A percentile compares a stretch with the other conserved stretches of the same genome.
phyloP scores from a whole-genome alignment of 192 early-diverging fungal genomes.

The Entomortierella chlamydospora region DNA sequence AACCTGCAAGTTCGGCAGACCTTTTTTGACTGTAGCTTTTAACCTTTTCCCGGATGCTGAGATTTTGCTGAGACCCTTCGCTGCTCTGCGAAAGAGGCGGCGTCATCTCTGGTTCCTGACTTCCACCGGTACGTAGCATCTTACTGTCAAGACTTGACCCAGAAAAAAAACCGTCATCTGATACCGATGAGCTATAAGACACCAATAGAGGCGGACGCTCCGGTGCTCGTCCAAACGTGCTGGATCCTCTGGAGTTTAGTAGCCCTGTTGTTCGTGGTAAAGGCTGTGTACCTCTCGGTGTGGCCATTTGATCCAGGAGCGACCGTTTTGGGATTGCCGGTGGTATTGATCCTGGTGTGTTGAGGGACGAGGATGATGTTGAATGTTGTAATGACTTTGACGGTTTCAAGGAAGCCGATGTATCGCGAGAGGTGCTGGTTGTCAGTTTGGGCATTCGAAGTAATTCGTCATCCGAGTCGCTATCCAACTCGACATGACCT shows the following conservation, averaged over 20 bases:
- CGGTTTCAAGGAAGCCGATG: neutral
- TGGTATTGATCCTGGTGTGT: neutral
- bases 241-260: neutral
- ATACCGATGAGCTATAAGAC: conserved; percentile 10
- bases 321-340: neutral
- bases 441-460: neutral
- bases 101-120: conserved; percentile 13
- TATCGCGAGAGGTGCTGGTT: neutral
- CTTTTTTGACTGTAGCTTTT: conserved; percentile 33
- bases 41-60: conserved; percentile 11
- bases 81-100: conserved; percentile 18
- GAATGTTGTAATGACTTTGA: neutral
- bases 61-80: neutral
- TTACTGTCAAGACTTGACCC: conserved; percentile 32
- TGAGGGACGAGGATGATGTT: neutral
- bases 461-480: conserved; percentile 34
- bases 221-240: neutral
- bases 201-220: conserved; percentile 9
- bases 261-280: conserved; percentile 16
- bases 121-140: conserved; percentile 9
- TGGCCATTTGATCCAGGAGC: conserved; percentile 46
- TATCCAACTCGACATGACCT: conserved; percentile 17
- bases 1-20: conserved; percentile 20
- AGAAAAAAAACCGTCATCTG: conserved; percentile 45
- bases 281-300: conserved; percentile 35